phyloP scores from a whole-genome alignment of 257 asterid species.

The Thymus quinquecostatus region DNA sequence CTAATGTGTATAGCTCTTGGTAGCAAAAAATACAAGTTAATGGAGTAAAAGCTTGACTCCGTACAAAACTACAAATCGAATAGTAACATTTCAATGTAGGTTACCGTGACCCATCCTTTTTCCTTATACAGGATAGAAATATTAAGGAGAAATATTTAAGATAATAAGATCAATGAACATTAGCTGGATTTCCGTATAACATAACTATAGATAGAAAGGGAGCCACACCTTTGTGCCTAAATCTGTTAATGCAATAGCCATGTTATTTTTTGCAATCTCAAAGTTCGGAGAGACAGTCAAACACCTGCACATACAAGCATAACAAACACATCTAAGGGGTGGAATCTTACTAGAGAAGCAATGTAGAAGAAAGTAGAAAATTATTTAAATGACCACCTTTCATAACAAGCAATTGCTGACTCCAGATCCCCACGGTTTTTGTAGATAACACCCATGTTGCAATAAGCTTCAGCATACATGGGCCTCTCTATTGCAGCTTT shows the following conservation, averaged over 20 bases:
- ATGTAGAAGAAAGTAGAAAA: slow-evolving; percentile 15
- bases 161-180: slow-evolving; percentile 2
- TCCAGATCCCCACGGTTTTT: slow-evolving; percentile 97
- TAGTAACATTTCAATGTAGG: background rate
- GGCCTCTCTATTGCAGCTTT: slow-evolving; percentile 97
- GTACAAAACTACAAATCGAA: background rate
- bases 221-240: slow-evolving; percentile 91
- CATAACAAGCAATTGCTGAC: slow-evolving; percentile 96
- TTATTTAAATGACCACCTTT: slow-evolving; percentile 59
- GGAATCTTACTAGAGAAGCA: slow-evolving; percentile 26
- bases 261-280: slow-evolving; percentile 98
- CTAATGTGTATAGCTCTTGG: background rate
- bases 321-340: slow-evolving; percentile 35
- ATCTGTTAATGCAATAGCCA: slow-evolving; percentile 99
- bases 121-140: slow-evolving; percentile 6
- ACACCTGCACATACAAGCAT: slow-evolving; percentile 62
- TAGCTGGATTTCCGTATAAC: slow-evolving; percentile 25
- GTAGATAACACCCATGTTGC: slow-evolving; percentile 98
- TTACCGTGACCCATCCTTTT: background rate
- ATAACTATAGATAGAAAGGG: slow-evolving; percentile 26
- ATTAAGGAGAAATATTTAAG: background rate
- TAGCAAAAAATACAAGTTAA: background rate
- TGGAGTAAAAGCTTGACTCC: slow-evolving; percentile 12
- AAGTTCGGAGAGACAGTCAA: slow-evolving; percentile 95
- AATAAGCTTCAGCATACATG: slow-evolving; percentile 99